Base-by-base conservation (phyloP, 2,329 filamentous ascomycete genomes). In the Calonectria hongkongensis region DNA sequence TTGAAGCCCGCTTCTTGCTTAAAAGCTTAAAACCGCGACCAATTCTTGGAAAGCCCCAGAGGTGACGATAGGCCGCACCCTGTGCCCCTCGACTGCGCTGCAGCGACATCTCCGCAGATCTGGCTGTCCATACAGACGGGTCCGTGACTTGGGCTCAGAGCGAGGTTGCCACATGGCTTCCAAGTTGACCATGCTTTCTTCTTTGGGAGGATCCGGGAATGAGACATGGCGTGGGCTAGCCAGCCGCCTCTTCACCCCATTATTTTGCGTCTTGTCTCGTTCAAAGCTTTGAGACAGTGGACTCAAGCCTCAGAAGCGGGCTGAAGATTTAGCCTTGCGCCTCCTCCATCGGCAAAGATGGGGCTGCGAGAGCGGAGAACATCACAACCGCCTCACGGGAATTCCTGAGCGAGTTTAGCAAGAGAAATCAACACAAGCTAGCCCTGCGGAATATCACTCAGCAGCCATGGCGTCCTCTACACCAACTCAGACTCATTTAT, bases 301-400 rank as follows among this genome's bases (percentile, higher is more conserved):
- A 58, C 58, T 70, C 64, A 71, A 73, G 72, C 68, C 67, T 70
- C 39, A 41, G 62, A 73, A 43, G 64, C 56, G 48, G 68, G 66
- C 69, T 73, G 47, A 74, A 74, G 66, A 71, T 68, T 76, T 70
- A 76, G 75, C 64, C 66, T 76, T 70, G 56, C 64, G 62, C 72
- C 64, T 75, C 69, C 45, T 72, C 62, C n/a, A 43, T 62, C 54
- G 47, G 47, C 68, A 33, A 71, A 50, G 45, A 73, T 45, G 36
- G 58, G 43, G 51, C 54, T 56, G 70, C 65, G 70, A 30, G 66
- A 65, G 66, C 68, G 62, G 54, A 43, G 54, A 48, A 36, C 41
- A 72, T 66, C 73, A 66, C 74, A 30, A 45, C 50, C 54, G 69
- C 41, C 70, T 74, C 62, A 65, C 67, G 72, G 54, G 54, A 70